These are phyloP conservation scores for Prunus mongolica DNA, from an alignment of 306 rosid species.

Conservation along the genomic window DNA sequence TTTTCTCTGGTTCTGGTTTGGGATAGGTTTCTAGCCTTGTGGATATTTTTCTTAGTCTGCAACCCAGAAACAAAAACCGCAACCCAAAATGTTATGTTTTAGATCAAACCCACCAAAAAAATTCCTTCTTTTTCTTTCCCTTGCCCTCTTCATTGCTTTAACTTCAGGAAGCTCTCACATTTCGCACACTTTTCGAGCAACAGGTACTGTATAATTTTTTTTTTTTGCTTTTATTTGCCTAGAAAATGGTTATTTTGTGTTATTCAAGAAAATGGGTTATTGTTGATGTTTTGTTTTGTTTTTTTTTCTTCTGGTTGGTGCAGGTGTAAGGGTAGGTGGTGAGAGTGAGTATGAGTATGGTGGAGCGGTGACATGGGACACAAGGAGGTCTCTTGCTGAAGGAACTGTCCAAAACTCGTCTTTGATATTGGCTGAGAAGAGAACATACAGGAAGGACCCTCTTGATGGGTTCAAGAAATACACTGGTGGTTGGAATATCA, in stretches of 20 bases:
- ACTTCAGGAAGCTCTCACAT: neutral
- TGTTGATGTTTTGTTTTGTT: neutral
- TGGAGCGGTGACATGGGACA: constrained; percentile 38
- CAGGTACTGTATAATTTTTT: neutral
- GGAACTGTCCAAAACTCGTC: constrained; percentile 32
- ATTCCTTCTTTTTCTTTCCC: constrained; percentile 3
- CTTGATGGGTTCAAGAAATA: constrained; percentile 40
- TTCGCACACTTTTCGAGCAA: neutral
- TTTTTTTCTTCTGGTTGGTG: neutral
- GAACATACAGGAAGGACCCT: constrained; percentile 59
- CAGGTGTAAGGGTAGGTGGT: constrained; percentile 19
- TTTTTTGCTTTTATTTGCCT: neutral
- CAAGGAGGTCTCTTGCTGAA: constrained; percentile 46
- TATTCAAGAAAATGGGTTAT: neutral
- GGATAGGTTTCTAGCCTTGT: neutral
- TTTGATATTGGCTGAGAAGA: constrained; percentile 48
- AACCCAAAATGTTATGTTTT: constrained; percentile 34
- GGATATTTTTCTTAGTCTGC: neutral
- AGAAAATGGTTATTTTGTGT: neutral
- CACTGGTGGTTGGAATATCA: constrained; percentile 87
- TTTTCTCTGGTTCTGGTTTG: neutral
- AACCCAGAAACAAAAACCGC: constrained; percentile 14
- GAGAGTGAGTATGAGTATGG: constrained; percentile 9
- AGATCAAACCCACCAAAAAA: constrained; percentile 16
- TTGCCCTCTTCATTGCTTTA: constrained; percentile 20